Evolutionary conservation across 805 yeast genomes (phyloP).

Genomic region (Wickerhamomyces alni): DNA sequence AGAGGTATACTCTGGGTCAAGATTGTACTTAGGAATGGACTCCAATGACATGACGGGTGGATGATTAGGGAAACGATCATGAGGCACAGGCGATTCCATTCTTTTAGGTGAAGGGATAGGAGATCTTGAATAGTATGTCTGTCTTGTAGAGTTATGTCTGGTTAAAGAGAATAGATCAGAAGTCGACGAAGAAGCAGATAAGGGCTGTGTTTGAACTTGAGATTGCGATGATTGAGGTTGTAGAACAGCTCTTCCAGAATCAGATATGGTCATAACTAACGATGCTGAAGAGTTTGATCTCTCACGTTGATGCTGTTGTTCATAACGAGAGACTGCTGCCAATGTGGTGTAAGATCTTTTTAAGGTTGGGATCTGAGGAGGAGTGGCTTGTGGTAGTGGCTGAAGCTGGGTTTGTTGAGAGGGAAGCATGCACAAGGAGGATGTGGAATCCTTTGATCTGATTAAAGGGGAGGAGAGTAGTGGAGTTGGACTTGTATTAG

Average conservation of each 20-base stretch:
- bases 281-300: slow-evolving; percentile 13
- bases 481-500: background rate
- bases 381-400: background rate
- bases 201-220: slow-evolving; percentile 3
- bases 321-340: slow-evolving; percentile 1
- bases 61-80: slow-evolving; percentile 3
- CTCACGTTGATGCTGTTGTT: slow-evolving; percentile 1
- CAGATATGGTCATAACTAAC: slow-evolving; percentile 15
- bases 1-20: slow-evolving; percentile 9
- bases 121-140: slow-evolving; percentile 9
- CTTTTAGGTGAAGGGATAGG: slow-evolving; percentile 24
- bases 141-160: slow-evolving; percentile 8
- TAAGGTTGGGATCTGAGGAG: slow-evolving; percentile 2
- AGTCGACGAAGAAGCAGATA: slow-evolving; percentile 20
- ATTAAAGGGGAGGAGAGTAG: background rate
- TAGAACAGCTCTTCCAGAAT: slow-evolving; percentile 15
- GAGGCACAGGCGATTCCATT: slow-evolving; percentile 12
- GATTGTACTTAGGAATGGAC: slow-evolving; percentile 5
- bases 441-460: background rate
- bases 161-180: slow-evolving; percentile 16
- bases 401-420: too few species aligned
- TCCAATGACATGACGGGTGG: background rate
- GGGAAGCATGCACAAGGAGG: background rate
- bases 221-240: slow-evolving; percentile 7
- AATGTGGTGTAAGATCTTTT: slow-evolving; percentile 10